Evolutionary conservation across 768 basidiomycete genomes (phyloP).

Genomic region (Strobilomyces echinocephalus): DNA sequence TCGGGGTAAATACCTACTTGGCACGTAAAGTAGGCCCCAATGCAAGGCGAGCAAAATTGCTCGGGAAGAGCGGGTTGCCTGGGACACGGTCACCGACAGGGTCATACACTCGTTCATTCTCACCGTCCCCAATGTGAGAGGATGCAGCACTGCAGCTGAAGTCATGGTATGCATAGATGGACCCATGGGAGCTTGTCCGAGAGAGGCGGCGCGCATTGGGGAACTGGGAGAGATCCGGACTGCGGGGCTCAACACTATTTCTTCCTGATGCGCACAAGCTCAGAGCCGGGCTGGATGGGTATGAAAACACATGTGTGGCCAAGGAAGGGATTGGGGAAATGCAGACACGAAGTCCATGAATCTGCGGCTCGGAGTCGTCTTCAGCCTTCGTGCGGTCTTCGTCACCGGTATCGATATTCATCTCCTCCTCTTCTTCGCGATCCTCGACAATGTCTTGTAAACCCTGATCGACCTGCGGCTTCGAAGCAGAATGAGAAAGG

Average conservation of each 20-base stretch:
- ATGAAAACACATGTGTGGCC: too few species aligned
- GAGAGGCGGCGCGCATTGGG: constrained; percentile 23
- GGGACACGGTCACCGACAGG: constrained; percentile 59
- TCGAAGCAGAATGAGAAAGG: constrained; percentile 26
- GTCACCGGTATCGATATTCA: constrained; percentile 10
- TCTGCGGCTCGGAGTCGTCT: constrained; percentile 30
- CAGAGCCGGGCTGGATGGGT: constrained; percentile 19
- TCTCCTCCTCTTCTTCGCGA: constrained; percentile 47
- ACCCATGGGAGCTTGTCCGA: constrained; percentile 24
- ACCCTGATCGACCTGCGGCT: constrained; percentile 26
- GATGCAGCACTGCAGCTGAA: constrained; percentile 3
- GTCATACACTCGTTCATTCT: constrained; percentile 38
- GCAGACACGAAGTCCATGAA: constrained; percentile 56
- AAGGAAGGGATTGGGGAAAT: constrained; percentile 37
- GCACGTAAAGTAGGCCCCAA: constrained; percentile 60
- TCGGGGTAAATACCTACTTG: constrained; percentile 34
- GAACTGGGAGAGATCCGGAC: constrained; percentile 18
- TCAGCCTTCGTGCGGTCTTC: constrained; percentile 19
- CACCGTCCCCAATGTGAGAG: constrained; percentile 25
- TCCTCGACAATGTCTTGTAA: constrained; percentile 53
- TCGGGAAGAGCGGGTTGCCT: constrained; percentile 78
- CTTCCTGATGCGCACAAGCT: constrained; percentile 14
- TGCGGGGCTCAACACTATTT: constrained; percentile 24
- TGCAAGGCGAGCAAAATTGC: constrained; percentile 67
- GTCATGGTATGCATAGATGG: constrained; percentile 18